These are phyloP conservation scores for Trametes sanguinea DNA, from an alignment of 768 basidiomycete species.

Conservation along the genomic window DNA sequence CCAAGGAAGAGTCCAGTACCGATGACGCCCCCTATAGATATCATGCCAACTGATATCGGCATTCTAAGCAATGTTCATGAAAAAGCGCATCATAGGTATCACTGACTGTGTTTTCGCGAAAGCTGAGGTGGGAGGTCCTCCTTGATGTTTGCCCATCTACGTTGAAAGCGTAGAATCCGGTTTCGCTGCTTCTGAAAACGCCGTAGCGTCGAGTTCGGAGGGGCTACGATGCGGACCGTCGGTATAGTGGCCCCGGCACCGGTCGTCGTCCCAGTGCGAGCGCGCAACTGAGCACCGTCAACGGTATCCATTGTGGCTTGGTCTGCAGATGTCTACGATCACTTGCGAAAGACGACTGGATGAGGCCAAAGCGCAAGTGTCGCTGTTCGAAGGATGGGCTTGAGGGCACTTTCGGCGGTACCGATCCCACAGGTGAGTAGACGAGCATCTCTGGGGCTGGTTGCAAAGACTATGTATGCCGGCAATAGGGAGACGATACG, in stretches of 20 bases:
- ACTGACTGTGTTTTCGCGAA: constrained; percentile 30
- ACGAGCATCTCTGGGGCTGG: too few relatives aligned
- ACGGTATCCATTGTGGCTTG: not conserved
- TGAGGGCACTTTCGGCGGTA: not conserved
- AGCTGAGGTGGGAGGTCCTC: constrained; percentile 32
- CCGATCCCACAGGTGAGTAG: not conserved
- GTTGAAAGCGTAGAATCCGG: constrained; percentile 29
- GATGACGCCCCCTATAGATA: constrained; percentile 36
- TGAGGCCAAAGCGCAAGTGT: too few relatives aligned
- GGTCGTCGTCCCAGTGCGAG: not conserved
- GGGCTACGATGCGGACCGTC: constrained; percentile 8
- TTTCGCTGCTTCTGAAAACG: constrained; percentile 21
- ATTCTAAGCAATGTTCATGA: not conserved
- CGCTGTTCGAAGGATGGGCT: too few relatives aligned
- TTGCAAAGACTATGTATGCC: too few relatives aligned
- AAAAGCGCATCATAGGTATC: not conserved
- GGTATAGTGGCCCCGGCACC: not conserved
- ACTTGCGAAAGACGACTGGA: too few relatives aligned
- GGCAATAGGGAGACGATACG: too few relatives aligned
- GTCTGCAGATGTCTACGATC: too few relatives aligned
- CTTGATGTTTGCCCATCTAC: constrained; percentile 31
- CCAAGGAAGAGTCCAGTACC: constrained; percentile 46
- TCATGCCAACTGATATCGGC: constrained; percentile 29
- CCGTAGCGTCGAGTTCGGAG: not conserved
- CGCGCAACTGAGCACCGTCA: not conserved